Evolutionary conservation across 805 yeast species (phyloP).

Genomic region (Metschnikowia santaceciliae): DNA sequence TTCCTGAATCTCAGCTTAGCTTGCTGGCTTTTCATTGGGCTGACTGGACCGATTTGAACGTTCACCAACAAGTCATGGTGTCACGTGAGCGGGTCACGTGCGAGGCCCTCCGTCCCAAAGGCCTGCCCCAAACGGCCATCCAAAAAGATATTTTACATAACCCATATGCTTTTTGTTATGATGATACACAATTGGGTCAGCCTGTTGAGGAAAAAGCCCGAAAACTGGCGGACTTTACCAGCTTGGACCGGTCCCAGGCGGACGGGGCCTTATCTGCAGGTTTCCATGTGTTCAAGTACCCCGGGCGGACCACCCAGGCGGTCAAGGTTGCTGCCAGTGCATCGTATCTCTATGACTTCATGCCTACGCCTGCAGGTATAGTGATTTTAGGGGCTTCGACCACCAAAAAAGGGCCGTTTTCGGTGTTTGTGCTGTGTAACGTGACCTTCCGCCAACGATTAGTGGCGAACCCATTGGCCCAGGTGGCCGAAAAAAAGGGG

Average conservation of each 20-base stretch:
- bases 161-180: slow-evolving; percentile 1
- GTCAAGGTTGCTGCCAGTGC: slow-evolving; percentile 30
- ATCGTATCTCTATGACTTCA: slow-evolving; percentile 40
- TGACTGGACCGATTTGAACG: slow-evolving; percentile 17
- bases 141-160: slow-evolving; percentile 2
- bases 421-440: slow-evolving; percentile 9
- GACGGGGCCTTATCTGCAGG: neutral
- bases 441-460: slow-evolving; percentile 13
- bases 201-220: slow-evolving; percentile 20
- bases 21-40: slow-evolving; percentile 18
- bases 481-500: slow-evolving; percentile 1
- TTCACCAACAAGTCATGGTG: slow-evolving; percentile 6
- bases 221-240: slow-evolving; percentile 11
- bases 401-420: neutral
- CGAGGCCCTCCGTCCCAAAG: neutral
- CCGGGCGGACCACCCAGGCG: slow-evolving; percentile 28
- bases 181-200: slow-evolving; percentile 5
- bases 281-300: slow-evolving; percentile 35
- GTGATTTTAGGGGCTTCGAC: slow-evolving; percentile 20
- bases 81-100: slow-evolving; percentile 4
- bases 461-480: slow-evolving; percentile 6
- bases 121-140: neutral
- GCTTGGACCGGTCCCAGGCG: neutral
- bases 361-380: slow-evolving; percentile 35
- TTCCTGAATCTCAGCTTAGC: neutral